phyloP scores from a whole-genome alignment of 441 rosid species.

The Capsella rubella region DNA sequence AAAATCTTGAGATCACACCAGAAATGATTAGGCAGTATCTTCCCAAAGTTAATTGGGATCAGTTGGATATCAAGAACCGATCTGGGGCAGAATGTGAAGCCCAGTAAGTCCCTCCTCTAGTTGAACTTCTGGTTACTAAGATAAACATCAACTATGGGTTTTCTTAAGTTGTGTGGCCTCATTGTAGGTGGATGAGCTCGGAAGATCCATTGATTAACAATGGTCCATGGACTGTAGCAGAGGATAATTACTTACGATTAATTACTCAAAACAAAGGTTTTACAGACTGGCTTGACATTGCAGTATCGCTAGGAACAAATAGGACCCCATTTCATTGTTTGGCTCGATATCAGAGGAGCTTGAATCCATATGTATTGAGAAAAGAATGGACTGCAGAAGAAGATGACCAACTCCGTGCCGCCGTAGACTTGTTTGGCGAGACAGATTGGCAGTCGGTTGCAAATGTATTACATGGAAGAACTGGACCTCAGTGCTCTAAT shows the following conservation, averaged over 20 bases:
- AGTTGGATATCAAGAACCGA: conserved; percentile 63
- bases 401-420: conserved; percentile 76
- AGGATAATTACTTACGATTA: conserved; percentile 52
- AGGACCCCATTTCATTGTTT: conserved; percentile 91
- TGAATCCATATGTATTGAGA: conserved; percentile 69
- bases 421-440: conserved; percentile 75
- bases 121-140: conserved; percentile 15
- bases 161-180: conserved; percentile 26
- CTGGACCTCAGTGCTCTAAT: conserved; percentile 92
- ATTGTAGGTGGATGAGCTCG: conserved; percentile 81
- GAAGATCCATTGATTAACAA: conserved; percentile 85
- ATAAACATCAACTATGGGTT: neutral
- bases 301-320: conserved; percentile 68
- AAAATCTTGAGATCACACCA: conserved; percentile 77
- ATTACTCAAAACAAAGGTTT: conserved; percentile 59
- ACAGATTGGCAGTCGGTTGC: conserved; percentile 86
- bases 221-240: conserved; percentile 65
- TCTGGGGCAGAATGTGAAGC: conserved; percentile 91
- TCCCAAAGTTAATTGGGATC: conserved; percentile 87
- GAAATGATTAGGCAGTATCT: conserved; percentile 72
- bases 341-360: conserved; percentile 83
- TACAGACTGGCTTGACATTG: conserved; percentile 75
- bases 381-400: conserved; percentile 86
- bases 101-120: conserved; percentile 54
- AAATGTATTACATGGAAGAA: conserved; percentile 64